Percentiles rank a stretch among this genome's conserved stretches.
These are phyloP conservation scores for Parachaetomium inaequale DNA, from an alignment of 495 filamentous ascomycete species.

Conservation along the genomic window DNA sequence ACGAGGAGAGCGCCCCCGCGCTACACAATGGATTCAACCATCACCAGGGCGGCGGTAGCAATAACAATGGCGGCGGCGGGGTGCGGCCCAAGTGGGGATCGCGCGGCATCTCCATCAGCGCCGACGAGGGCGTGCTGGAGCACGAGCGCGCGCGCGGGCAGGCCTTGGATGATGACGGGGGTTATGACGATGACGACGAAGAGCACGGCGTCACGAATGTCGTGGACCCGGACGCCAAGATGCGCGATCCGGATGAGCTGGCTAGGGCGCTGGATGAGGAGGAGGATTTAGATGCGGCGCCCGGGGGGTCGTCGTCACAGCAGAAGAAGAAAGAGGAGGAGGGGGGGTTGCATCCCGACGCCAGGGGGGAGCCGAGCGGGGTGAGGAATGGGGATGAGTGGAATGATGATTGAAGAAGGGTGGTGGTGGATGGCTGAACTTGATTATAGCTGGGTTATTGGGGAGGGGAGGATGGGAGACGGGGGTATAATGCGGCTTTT, in stretches of 20 bases:
- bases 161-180: not conserved
- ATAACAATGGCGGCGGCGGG: constrained; percentile 23
- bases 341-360: constrained; percentile 11
- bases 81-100: constrained; percentile 63
- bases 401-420: constrained; percentile 33
- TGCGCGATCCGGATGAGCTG: constrained; percentile 57
- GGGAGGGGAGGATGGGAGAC: not conserved
- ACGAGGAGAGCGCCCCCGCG: constrained; percentile 50
- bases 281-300: constrained; percentile 35
- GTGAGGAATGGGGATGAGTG: constrained; percentile 42
- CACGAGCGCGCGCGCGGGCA: constrained; percentile 35
- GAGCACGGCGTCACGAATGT: constrained; percentile 37
- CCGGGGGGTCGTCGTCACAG: not conserved
- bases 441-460: not conserved
- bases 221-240: constrained; percentile 52
- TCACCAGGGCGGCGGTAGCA: constrained; percentile 3
- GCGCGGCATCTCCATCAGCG: constrained; percentile 73
- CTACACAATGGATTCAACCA: constrained; percentile 32
- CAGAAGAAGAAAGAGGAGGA: constrained; percentile 6
- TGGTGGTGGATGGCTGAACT: not conserved
- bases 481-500: not conserved
- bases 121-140: constrained; percentile 68
- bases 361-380: constrained; percentile 26
- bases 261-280: constrained; percentile 50
- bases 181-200: constrained; percentile 15